phyloP scores from a whole-genome alignment of 306 rosid species.

The Malus asiatica region DNA sequence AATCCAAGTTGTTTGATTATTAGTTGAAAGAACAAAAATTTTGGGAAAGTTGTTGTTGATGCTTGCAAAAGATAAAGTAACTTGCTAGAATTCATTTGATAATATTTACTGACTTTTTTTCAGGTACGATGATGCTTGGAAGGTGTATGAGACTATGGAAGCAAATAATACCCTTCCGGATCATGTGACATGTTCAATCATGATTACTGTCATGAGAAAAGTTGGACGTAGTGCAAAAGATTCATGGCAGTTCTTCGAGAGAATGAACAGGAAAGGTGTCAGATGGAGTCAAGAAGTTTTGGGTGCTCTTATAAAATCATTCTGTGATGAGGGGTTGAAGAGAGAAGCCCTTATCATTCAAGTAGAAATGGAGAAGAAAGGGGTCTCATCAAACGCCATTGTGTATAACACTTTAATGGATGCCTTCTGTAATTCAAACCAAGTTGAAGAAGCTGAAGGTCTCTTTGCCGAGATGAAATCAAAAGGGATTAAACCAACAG shows the following conservation, averaged over 20 bases:
- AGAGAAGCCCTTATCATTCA: conserved; percentile 76
- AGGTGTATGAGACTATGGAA: conserved; percentile 69
- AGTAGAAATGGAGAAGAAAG: conserved; percentile 67
- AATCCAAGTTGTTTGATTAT: not conserved
- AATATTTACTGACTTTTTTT: conserved; percentile 5
- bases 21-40: not conserved
- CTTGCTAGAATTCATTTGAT: conserved; percentile 15
- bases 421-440: conserved; percentile 58
- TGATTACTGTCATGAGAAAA: conserved; percentile 62
- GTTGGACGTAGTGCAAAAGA: conserved; percentile 73
- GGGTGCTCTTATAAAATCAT: conserved; percentile 66
- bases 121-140: conserved; percentile 78
- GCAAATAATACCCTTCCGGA: conserved; percentile 53
- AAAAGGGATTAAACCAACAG: conserved; percentile 64
- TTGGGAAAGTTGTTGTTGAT: not conserved
- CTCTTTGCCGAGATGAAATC: conserved; percentile 71
- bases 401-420: conserved; percentile 76
- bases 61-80: not conserved
- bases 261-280: conserved; percentile 80
- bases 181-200: conserved; percentile 77
- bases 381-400: conserved; percentile 53
- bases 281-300: conserved; percentile 71
- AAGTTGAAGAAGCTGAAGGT: conserved; percentile 85
- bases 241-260: conserved; percentile 79
- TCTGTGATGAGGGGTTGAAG: conserved; percentile 75